Percentiles rank a stretch among this genome's conserved stretches.
phyloP scores from a whole-genome alignment of 148 eudicot genomes.

The Diospyros kaki region DNA sequence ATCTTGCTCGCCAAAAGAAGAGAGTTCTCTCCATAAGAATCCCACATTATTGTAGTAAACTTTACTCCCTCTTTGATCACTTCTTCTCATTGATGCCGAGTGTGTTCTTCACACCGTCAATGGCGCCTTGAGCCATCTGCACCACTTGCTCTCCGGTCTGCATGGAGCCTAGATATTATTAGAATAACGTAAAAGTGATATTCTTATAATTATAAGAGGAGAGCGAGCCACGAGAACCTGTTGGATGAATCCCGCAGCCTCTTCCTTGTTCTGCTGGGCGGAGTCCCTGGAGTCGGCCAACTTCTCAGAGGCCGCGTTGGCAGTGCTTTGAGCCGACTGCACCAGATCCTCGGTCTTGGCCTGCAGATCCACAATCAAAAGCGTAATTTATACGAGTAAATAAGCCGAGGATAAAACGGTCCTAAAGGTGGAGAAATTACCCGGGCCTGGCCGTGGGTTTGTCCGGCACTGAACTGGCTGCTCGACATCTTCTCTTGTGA shows the following conservation, averaged over 20 bases:
- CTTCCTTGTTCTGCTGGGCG: conserved; percentile 14
- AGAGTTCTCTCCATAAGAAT: no score
- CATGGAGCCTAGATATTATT: no score
- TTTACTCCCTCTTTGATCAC: conserved; percentile 6
- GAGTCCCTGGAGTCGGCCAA: background rate
- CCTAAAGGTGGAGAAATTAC: background rate
- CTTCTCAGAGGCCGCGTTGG: conserved; percentile 13
- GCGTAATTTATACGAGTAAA: background rate
- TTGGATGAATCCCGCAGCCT: background rate
- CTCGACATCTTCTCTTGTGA: conserved; percentile 11
- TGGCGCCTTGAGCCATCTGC: conserved; percentile 44
- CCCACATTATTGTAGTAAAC: background rate
- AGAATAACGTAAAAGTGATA: no score
- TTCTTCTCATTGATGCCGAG: conserved; percentile 37
- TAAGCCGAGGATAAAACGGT: background rate
- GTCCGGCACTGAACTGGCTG: conserved; percentile 11
- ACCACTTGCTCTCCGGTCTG: conserved; percentile 42
- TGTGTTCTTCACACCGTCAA: conserved; percentile 51
- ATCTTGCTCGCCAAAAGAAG: no score
- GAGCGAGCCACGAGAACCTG: no score
- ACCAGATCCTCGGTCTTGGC: conserved; percentile 16
- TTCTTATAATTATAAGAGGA: no score
- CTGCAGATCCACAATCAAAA: background rate
- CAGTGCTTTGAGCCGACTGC: conserved; percentile 13
- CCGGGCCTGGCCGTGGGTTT: conserved; percentile 17